Evolutionary conservation across 805 yeast species (phyloP), one percentile per base, ranked within the genome.

Genomic region (Myxozyma nipponensis): DNA sequence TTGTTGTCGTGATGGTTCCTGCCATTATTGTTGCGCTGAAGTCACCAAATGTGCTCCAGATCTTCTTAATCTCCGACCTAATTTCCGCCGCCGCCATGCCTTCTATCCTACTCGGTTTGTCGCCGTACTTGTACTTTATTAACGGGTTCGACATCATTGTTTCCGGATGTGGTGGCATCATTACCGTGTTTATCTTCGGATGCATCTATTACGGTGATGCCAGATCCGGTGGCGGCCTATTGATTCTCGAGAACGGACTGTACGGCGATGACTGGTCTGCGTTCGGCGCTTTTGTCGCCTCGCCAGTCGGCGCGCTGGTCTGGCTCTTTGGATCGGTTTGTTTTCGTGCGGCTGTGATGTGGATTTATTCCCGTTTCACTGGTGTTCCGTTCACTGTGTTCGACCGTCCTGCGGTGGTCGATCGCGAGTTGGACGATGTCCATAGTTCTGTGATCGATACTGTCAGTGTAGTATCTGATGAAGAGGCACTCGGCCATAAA

Each of bases 261-360:
- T 90, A 90, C 63, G 72, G 77, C 4, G 77, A 76, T 44, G 96
- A 90, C 64, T 90, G 96, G 96, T 86, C 95, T 61, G 82, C 95
- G 0, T 90, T 90, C 70, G 97, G 95, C 22, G 96, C 96, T 1
- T 90, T 90, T 68, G 91, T 86, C 4, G 85, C 83, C 55, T 93
- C 96, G 1, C 96, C 96, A 4, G 74, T 82, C 37, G 95, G 91
- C 24, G 88, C 91, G 9, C 57, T 89, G 1, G 54, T 83, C 4
- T 71, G 82, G 54, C 50, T 54, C 17, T 30, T 38, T 10, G 58
- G 49, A 15, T 39, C 58, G 17, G 50, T 54, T 10, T 6, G 44
- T 7, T 32, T 45, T 2, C 52, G 58, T 18, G 44, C 45, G 17
- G 39, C 26, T 2, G 53, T 30, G 23, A 28, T 21, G 24, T 44